Evolutionary conservation across 345 rosid species (phyloP).

Genomic region (Sonneratia caseolaris): DNA sequence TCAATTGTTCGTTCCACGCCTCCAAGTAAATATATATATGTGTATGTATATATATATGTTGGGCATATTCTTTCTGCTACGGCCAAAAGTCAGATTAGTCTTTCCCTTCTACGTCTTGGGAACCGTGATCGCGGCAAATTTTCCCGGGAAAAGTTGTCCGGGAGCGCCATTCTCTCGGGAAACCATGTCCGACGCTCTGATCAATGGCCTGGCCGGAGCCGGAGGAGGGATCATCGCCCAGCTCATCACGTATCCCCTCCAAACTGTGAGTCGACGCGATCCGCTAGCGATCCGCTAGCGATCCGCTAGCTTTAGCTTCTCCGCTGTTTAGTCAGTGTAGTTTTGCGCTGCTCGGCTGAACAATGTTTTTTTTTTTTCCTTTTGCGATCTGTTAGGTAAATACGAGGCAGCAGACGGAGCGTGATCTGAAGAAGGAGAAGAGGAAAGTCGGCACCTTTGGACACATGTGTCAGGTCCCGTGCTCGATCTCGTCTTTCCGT

Average conservation of each 20-base stretch:
- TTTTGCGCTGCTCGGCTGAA: background rate
- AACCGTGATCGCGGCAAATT: background rate
- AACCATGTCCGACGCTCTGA: conserved; percentile 88
- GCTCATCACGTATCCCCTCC: conserved; percentile 88
- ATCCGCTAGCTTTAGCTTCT: background rate
- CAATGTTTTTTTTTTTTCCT: background rate
- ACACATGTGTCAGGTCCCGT: conserved; percentile 69
- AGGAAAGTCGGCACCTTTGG: conserved; percentile 60
- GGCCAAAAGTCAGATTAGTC: background rate
- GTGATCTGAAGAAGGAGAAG: conserved; percentile 75
- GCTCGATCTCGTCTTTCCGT: background rate
- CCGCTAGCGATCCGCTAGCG: background rate
- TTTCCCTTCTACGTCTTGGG: background rate
- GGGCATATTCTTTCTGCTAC: too few species aligned
- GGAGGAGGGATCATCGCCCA: conserved; percentile 98
- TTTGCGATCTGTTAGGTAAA: conserved; percentile 48
- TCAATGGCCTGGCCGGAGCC: conserved; percentile 91
- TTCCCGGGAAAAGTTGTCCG: conserved; percentile 2
- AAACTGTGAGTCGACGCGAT: conserved; percentile 38
- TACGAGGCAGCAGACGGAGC: conserved; percentile 95
- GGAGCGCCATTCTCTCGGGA: conserved; percentile 1
- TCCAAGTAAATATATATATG: too few species aligned
- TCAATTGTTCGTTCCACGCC: too few species aligned
- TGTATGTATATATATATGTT: too few species aligned
- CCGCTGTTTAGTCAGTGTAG: background rate